These are phyloP conservation scores for Leucosporidium yakuticum DNA, from an alignment of 768 basidiomycete species.

Conservation along the genomic window DNA sequence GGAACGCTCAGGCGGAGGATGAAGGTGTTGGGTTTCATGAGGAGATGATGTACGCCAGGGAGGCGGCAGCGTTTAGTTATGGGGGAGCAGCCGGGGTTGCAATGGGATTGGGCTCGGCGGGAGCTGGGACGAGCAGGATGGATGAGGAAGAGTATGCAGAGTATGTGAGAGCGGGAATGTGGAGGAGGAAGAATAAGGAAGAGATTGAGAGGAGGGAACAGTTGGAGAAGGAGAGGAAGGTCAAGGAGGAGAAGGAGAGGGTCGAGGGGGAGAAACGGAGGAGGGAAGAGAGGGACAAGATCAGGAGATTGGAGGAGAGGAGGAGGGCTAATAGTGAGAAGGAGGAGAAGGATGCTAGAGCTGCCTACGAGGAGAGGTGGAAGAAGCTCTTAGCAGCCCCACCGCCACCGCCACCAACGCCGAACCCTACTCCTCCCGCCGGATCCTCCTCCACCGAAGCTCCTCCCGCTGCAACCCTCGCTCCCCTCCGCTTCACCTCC, in stretches of 20 bases:
- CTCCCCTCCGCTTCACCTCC: constrained; percentile 28
- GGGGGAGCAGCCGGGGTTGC: constrained; percentile 18
- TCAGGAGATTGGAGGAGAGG: constrained; percentile 11
- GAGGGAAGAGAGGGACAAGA: constrained; percentile 14
- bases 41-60: constrained; percentile 4
- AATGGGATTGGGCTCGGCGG: neutral
- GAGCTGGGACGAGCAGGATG: constrained; percentile 15
- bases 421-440: no score
- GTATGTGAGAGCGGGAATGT: constrained; percentile 36
- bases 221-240: constrained; percentile 5
- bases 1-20: constrained; percentile 21
- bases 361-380: constrained; percentile 25
- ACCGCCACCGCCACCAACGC: neutral
- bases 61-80: constrained; percentile 20
- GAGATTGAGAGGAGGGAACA: constrained; percentile 26
- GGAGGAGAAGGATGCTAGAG: constrained; percentile 17
- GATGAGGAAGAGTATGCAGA: constrained; percentile 40
- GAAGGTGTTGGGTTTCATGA: constrained; percentile 19
- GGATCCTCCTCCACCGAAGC: neutral
- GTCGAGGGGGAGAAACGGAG: constrained; percentile 7
- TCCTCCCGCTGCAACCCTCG: neutral
- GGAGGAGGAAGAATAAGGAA: constrained; percentile 32
- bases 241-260: constrained; percentile 11
- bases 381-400: neutral
- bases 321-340: neutral